Conservation (phyloP, 208 protist genomes). For the Herpetomonas muscarum region DNA sequence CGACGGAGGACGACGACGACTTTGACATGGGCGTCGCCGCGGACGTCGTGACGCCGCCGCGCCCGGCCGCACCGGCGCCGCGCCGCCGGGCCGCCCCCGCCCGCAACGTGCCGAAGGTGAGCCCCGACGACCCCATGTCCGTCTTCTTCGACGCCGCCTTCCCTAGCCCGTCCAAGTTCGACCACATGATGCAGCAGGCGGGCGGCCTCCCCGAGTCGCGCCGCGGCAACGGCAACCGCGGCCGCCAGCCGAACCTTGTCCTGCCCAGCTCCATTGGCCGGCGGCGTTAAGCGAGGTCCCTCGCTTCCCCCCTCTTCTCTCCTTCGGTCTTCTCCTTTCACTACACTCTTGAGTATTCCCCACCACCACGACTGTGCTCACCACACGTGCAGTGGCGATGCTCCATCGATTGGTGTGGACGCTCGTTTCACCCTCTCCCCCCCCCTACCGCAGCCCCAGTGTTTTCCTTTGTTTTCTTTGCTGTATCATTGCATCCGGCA, state of each 20-base stretch:
- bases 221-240: conserved; percentile 27
- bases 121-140: conserved; percentile 73
- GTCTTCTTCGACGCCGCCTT: conserved; percentile 84
- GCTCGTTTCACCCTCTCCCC: not conserved
- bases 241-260: conserved; percentile 57
- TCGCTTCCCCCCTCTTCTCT: conserved; percentile 5
- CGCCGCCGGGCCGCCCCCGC: conserved; percentile 11
- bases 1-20: conserved; percentile 5
- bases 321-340: not conserved
- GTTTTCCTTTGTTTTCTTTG: conserved; percentile 2
- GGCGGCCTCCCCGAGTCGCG: conserved; percentile 50
- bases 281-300: conserved; percentile 25
- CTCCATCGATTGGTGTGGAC: too few relatives aligned
- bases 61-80: not conserved
- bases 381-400: too few relatives aligned
- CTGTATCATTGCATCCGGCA: not conserved
- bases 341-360: not conserved
- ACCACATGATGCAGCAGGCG: conserved; percentile 79
- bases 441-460: not conserved
- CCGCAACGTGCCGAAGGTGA: conserved; percentile 12
- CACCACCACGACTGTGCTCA: too few relatives aligned
- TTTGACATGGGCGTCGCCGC: not conserved
- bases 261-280: conserved; percentile 66
- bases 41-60: not conserved
- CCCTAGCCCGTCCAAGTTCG: conserved; percentile 83